Evolutionary conservation across 208 protist species (phyloP).

Genomic region (Leishmania braziliensis): DNA sequence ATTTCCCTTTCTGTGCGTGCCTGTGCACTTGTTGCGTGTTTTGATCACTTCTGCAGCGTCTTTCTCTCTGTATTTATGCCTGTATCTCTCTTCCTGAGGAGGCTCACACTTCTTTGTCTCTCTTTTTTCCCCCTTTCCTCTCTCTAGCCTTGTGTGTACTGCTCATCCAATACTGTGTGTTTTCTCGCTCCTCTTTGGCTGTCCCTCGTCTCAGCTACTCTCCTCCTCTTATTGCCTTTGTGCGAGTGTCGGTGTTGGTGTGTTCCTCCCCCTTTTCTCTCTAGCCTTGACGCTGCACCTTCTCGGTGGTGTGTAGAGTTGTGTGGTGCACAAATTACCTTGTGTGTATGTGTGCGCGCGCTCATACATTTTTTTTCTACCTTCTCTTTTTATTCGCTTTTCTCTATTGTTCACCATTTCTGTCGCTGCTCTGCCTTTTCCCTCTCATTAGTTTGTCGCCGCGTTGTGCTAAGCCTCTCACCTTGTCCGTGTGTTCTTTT

Average conservation of each 20-base stretch:
- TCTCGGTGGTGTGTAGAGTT: background rate
- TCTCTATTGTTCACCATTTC: background rate
- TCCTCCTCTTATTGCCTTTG: slow-evolving; percentile 12
- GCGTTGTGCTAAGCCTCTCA: background rate
- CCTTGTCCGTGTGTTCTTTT: background rate
- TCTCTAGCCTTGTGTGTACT: background rate
- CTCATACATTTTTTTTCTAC: background rate
- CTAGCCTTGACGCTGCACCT: background rate
- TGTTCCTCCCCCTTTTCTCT: slow-evolving; percentile 8
- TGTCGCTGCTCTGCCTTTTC: background rate
- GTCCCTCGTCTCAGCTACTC: background rate
- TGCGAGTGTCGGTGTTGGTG: background rate
- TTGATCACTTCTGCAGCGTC: background rate
- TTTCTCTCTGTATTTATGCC: background rate
- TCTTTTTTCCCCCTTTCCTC: background rate
- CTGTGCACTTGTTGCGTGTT: background rate
- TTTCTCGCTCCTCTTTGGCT: background rate
- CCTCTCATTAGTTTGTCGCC: background rate
- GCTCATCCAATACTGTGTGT: background rate
- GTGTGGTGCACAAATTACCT: background rate
- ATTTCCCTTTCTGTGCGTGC: background rate
- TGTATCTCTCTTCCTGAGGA: background rate
- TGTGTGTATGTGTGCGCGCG: background rate
- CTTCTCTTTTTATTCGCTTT: background rate
- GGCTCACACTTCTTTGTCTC: background rate